Conservation (phyloP, 2,329 filamentous ascomycete species). For the Diaporthe sp. region DNA sequence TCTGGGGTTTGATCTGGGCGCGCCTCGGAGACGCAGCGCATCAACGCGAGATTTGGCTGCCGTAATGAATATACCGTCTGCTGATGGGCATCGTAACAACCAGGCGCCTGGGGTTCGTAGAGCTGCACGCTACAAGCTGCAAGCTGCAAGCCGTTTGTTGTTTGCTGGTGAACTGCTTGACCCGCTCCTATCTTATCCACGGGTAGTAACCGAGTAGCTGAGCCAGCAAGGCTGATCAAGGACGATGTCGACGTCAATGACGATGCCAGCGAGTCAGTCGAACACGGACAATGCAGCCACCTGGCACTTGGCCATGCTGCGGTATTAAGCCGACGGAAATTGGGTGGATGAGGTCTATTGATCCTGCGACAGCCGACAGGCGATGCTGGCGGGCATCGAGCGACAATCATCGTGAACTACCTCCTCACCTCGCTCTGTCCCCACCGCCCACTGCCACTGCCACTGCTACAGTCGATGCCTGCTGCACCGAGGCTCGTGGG, state of each 20-base stretch:
- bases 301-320: slow-evolving; percentile 23
- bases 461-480: background rate
- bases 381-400: slow-evolving; percentile 6
- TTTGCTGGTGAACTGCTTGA: background rate
- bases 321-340: slow-evolving; percentile 34
- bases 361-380: slow-evolving; percentile 22
- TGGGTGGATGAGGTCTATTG: slow-evolving; percentile 22
- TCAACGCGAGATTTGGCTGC: background rate
- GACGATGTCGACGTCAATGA: background rate
- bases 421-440: background rate
- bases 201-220: background rate
- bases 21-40: slow-evolving; percentile 2
- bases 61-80: background rate
- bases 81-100: background rate
- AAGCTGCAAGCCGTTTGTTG: background rate
- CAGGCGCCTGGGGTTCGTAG: background rate
- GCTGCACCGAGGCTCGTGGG: slow-evolving; percentile 10
- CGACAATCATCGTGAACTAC: slow-evolving; percentile 19
- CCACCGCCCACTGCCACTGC: slow-evolving; percentile 7
- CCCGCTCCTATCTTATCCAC: background rate
- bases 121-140: background rate
- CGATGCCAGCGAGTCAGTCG: slow-evolving; percentile 20
- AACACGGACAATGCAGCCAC: background rate
- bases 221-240: background rate
- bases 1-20: slow-evolving; percentile 30